Evolutionary conservation across 2,329 filamentous ascomycete species (phyloP), one percentile per base, ranked within the genome.

Genomic region (Penicillium sp.): DNA sequence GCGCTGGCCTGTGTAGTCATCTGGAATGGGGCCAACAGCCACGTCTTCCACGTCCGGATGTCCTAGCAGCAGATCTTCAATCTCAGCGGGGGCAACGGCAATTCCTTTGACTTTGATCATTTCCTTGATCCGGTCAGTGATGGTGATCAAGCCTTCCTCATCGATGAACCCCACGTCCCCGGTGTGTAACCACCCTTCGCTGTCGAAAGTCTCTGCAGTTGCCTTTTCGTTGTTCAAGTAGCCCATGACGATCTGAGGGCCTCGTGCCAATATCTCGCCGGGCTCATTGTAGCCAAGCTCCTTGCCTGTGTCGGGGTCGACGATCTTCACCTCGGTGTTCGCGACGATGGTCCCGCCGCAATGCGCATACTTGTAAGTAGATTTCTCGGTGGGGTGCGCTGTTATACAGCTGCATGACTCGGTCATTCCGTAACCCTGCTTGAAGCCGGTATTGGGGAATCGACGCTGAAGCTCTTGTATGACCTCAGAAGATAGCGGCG

Each of bases 181-280:
- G 0, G 82, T 85, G 49, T 82, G 78, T 42, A 81, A 59, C 61
- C 72, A 81, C 1, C 76, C 76, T 1, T 77, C 73, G 0, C 73
- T 57, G 2, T 85, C 86, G 52, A 93, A 82, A 0, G 85, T 83
- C 39, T 88, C 83, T 2, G 73, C 74, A 3, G 88, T 89, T 3
- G 84, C 81, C 52, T 85, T 79, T 0, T 82, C 78, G 48, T 86
- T 86, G 60, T 89, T 88, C 57, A 85, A 76, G 63, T 91, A 95
- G 1, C 87, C 89, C 57, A 80, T 76, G 2, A 60, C 56, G 5
- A 64, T 35, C 52, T 93, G 93, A 0, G 88, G 88, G 0, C 89
- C 89, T 48, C 83, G 83, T 45, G 93, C 75, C 75, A 88, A 86
- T 1, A 82, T 70, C 59, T 82, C 79, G 9, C 79, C 79, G 0